Base-by-base conservation (phyloP, 2,329 filamentous ascomycete species). In the Colletotrichum sublineola region DNA sequence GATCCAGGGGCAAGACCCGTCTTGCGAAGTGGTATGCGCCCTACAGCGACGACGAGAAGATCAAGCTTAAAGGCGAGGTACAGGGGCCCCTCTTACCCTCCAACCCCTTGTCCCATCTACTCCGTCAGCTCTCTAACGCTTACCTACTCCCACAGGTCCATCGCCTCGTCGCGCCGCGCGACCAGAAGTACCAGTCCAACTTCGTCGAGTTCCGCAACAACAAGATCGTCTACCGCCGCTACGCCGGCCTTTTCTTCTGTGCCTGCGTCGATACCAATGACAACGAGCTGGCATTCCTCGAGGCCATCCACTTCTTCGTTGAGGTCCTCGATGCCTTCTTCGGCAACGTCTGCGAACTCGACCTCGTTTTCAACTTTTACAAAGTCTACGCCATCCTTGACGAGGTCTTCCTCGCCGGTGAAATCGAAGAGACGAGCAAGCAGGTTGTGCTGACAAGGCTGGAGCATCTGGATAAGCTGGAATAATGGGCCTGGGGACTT, bases 161-260 rank as follows among this genome's bases (percentile, higher is more conserved):
- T 88, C 95, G 96, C 75, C 94, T 99, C 77, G 96, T 99, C 74
- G 96, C 96, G 0, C 96, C 96, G 8, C 94, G 96, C 80, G 96
- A 99, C 84, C 96, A 99, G 82, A 99, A 99, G 82, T 97, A 99
- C 87, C 96, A 99, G 83, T 97, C 95, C 85, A 99, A 99, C 86
- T 99, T 99, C 80, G 96, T 99, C 88, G 96, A 99, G 85, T 92
- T 93, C 86, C 93, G 94, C 76, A 94, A 95, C 84, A 95, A 96
- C 81, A 98, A 98, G 86, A 93, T 99, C 78, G 94, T 99, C 66
- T 99, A 99, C 86, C 93, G 97, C 56, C 93, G 96, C 74, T 99
- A 99, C 84, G 96, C 96, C 0, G 96, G 96, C 0, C 91, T 99
- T 71, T 99, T 99, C 90, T 99, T 99, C 87, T 99, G 96, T 87